Base-by-base conservation (phyloP, 176 grass and related monocot species). In the Elymus sibiricus region DNA sequence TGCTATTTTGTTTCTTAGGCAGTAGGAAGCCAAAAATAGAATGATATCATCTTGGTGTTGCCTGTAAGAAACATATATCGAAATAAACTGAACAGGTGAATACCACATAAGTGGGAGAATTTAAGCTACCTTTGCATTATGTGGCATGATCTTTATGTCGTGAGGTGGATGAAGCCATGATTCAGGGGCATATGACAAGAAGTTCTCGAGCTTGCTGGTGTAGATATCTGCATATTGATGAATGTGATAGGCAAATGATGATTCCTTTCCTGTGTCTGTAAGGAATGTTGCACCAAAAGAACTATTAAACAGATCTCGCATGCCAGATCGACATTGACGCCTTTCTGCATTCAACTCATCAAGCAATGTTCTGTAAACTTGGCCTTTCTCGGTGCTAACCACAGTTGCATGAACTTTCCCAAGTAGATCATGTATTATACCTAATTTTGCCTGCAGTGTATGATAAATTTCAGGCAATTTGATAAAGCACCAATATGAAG, bases 121-220 rank as follows among this genome's bases (percentile, higher is more conserved):
- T 61, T 58, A 38, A 64, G 40, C 78, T 92, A 99, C 97, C 92
- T 99, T 99, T 3, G 92, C 87, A 83, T 93, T 95, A 91, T 99
- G 97, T 42, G 97, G 97, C 97, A 99, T 99, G 71, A 99, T 99
- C 67, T 99, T 99, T 91, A 99, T 96, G 88, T 99, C 97, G 77
- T 88, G 93, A 86, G 97, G 94, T 64, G 89, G 93, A 82, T 99
- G 97, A 68, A 99, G 94, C 97, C 97, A 99, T 77, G 94, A 81
- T 76, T 99, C 94, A 64, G 90, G 84, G 38, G 93, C 74, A 72
- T 90, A 80, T 60, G 75, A 87, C 80, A 94, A 70, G 69, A 98
- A 95, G 68, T 98, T 98, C 53, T 98, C 93, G 0, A 94, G 96
- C 64, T 90, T 95, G 86, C 93, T 98, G 0, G 93, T 98, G 69